Conservation (phyloP, 2,329 filamentous ascomycete genomes). For the Apiospora saccharicola region DNA sequence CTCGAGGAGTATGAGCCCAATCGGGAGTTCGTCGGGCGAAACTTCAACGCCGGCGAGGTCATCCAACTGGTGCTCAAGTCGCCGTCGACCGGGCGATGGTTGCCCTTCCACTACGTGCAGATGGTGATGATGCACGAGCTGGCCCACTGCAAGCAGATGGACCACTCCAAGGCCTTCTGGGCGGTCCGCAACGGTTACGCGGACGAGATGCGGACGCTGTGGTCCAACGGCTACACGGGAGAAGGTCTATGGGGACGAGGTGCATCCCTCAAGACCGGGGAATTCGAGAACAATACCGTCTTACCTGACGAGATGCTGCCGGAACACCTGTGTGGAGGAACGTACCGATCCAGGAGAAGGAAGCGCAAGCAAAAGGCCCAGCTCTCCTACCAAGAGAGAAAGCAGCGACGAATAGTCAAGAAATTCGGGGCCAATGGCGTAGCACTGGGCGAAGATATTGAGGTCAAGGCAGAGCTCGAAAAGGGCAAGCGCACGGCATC, state of each 20-base stretch:
- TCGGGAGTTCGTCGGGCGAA: conserved; percentile 82
- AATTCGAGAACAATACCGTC: conserved; percentile 63
- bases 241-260: conserved; percentile 87
- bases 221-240: conserved; percentile 75
- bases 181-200: conserved; percentile 77
- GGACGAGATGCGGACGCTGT: conserved; percentile 73
- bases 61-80: conserved; percentile 84
- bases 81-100: conserved; percentile 69
- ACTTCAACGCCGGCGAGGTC: conserved; percentile 90
- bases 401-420: conserved; percentile 74
- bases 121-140: conserved; percentile 90
- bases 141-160: conserved; percentile 91
- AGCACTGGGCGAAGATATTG: conserved; percentile 73
- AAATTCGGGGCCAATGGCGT: conserved; percentile 79
- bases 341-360: conserved; percentile 69
- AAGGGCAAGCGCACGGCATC: conserved; percentile 67
- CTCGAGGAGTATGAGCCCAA: conserved; percentile 87
- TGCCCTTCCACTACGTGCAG: conserved; percentile 84
- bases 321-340: conserved; percentile 82
- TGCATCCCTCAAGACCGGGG: conserved; percentile 65
- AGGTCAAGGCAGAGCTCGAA: conserved; percentile 70
- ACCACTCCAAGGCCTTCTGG: conserved; percentile 85
- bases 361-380: conserved; percentile 62
- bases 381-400: conserved; percentile 73
- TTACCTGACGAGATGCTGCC: conserved; percentile 64